Base-by-base conservation (phyloP, 495 filamentous ascomycete species). In the Rhizodiscina lignyota region DNA sequence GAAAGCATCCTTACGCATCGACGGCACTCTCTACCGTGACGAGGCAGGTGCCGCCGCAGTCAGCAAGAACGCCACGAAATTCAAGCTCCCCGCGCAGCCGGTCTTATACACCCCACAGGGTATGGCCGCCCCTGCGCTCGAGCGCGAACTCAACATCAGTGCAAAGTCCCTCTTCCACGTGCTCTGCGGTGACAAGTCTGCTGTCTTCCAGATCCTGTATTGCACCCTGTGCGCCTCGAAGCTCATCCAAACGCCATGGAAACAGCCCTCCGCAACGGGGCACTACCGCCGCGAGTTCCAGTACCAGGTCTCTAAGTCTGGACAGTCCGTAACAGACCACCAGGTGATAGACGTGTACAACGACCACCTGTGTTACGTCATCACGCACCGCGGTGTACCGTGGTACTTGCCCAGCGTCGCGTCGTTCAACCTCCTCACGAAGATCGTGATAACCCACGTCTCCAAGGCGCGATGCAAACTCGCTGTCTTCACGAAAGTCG, bases 131-230 rank as follows among this genome's bases (percentile, higher is more conserved):
- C 58, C 76, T 4, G 60, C 64, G 18, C 67, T 79, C 2, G 83
- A 93, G 51, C 73, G 77, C 39, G 63, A 78, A 30, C 86, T 91
- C 45, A 77, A 89, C 38, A 67, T 96, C 34, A 87, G 79, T 42
- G 72, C 89, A 12, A 94, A 96, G 53, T 83, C 85, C 1, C 67
- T 94, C 21, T 96, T 94, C 55, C 89, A 96, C 48, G 78, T 94
- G 6, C 67, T 97, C 36, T 96, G 94, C 48, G 89, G 89, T 20
- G 89, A 97, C 52, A 91, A 82, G 55, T 87, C 80, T 58, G 77
- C 83, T 28, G 75, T 97, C 22, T 96, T 92, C 66, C 86, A 91
- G 47, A 74, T 82, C 42, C 63, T 96, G 16, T 85, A 94, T 47
- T 76, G 82, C 45, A 83, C 92, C 54, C 70, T 83, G 35, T 70